Evolutionary conservation across 768 basidiomycete species (phyloP), one percentile per base, ranked within the genome.

Genomic region (Pleurotus platypus): DNA sequence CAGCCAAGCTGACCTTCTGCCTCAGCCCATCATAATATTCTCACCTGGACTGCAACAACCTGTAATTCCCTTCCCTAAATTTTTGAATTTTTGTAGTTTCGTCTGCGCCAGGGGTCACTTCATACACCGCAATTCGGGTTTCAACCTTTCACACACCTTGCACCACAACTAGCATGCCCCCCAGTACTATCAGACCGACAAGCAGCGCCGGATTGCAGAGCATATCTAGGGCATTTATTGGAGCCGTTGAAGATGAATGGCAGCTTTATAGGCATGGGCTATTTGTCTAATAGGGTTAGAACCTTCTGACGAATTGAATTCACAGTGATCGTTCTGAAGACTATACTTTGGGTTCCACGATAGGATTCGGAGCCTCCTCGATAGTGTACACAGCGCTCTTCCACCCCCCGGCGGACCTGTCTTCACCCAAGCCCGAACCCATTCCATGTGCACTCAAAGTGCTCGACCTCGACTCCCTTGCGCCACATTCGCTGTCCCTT

Each of bases 311-410:
- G 60, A 40, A 62, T 30, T 43, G 57, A 35, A 13, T 24, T 58
- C 13, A 42, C 67, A 92, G 91, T 64, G 89, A 92, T 66, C 69
- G 79, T 60, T 74, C 83, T 1, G 62, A 73, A 11, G 92, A 95
- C 75, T 94, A 94, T 65, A 80, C 79, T 16, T 78, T 90, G 38
- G 90, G 90, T 13, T 70, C 79, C 6, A 82, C 91, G 16, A 93
- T 95, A 51, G 94, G 94, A 1, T 94, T 90, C 63, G 95, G 95
- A 16, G 89, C 95, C 2, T 94, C 92, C 2, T 96, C 95, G 0
- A 89, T 88, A 56, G 95, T 98, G 5, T 93, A 95, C 65, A 72
- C 85, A 12, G 94, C 94, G 0, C 70, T 75, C 1, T 94, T 85
- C 68, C 78, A 75, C 58, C 80, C 63, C n/a, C 46, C 61, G 39